A percentile compares a stretch with the other conserved stretches of the same genome.
Conservation (phyloP, 306 rosid genomes). For the Lupinus albus region DNA sequence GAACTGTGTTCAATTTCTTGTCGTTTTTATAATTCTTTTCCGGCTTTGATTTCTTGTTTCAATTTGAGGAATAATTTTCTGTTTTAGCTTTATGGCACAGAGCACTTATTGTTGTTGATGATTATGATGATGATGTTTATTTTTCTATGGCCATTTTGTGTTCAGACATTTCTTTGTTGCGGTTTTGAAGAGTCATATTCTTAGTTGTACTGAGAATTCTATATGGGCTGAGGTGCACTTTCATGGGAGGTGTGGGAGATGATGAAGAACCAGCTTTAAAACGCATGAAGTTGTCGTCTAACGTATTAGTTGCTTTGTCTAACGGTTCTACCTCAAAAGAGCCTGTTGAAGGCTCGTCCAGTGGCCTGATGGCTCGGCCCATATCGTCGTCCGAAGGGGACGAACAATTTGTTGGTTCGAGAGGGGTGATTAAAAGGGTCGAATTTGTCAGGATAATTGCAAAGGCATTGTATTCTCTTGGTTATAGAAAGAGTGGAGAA, state of each 20-base stretch:
- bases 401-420: constrained; percentile 82
- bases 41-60: constrained; percentile 20
- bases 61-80: constrained; percentile 24
- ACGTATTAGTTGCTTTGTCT: constrained; percentile 66
- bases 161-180: constrained; percentile 52
- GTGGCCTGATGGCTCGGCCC: constrained; percentile 95
- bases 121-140: not conserved
- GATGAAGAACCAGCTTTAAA: constrained; percentile 99
- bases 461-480: constrained; percentile 89
- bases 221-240: constrained; percentile 98
- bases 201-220: constrained; percentile 48
- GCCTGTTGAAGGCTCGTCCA: constrained; percentile 68
- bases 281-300: constrained; percentile 78
- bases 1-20: constrained; percentile 18
- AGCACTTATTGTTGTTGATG: not conserved
- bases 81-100: constrained; percentile 18
- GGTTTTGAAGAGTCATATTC: constrained; percentile 42
- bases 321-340: constrained; percentile 76
- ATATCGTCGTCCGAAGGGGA: constrained; percentile 77
- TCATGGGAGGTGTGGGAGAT: constrained; percentile 99
- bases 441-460: constrained; percentile 97
- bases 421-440: constrained; percentile 77
- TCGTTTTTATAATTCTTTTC: not conserved
- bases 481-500: constrained; percentile 82
- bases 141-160: constrained; percentile 27